phyloP scores from a whole-genome alignment of 352 stramenopile species.

The Phytophthora cactorum region DNA sequence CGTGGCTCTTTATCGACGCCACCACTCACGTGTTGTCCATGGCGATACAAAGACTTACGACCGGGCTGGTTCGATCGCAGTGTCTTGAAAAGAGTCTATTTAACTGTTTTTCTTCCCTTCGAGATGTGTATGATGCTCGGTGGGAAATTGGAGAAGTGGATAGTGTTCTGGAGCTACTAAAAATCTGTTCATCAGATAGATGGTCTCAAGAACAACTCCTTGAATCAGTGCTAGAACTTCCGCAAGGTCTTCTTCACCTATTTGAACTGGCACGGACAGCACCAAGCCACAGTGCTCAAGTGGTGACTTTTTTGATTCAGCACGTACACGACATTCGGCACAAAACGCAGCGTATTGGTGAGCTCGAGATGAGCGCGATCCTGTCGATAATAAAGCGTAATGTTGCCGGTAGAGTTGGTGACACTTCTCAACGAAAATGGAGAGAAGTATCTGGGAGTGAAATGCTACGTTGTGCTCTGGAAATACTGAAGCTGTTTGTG shows the following conservation, averaged over 20 bases:
- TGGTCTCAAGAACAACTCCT: conserved; percentile 29
- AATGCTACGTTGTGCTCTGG: conserved; percentile 30
- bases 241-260: conserved; percentile 29
- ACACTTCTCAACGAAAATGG: conserved; percentile 7
- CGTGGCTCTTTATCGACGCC: conserved; percentile 24
- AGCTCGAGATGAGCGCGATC: conserved; percentile 30
- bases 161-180: conserved; percentile 18
- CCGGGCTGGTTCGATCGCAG: conserved; percentile 7
- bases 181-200: conserved; percentile 22
- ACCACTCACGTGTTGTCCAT: conserved; percentile 4
- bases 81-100: conserved; percentile 27
- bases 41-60: conserved; percentile 15
- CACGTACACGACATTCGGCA: conserved; percentile 29
- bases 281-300: conserved; percentile 4
- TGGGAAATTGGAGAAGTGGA: conserved; percentile 26
- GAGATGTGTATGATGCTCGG: neutral
- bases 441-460: conserved; percentile 11
- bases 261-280: conserved; percentile 24
- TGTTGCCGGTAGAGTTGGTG: conserved; percentile 14
- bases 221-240: conserved; percentile 25
- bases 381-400: conserved; percentile 27
- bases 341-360: conserved; percentile 36
- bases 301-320: conserved; percentile 33
- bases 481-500: conserved; percentile 38
- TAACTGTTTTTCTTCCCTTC: conserved; percentile 24